Conservation (phyloP, 2,329 filamentous ascomycete genomes). For the Dothistroma pini region DNA sequence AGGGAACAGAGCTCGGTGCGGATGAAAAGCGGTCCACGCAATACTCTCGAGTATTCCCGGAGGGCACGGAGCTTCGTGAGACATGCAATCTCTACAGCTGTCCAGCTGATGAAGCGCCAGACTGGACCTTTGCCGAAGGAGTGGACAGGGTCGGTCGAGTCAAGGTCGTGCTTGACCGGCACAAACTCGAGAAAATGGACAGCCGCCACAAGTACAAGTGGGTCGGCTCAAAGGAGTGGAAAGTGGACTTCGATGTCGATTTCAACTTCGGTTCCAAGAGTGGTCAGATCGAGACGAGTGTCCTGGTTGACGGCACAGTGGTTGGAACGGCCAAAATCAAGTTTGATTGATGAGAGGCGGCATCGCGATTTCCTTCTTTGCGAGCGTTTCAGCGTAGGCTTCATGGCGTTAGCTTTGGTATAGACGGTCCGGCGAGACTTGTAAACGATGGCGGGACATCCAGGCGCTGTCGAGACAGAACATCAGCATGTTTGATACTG, state of each 20-base stretch:
- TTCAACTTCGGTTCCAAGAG: constrained; percentile 3
- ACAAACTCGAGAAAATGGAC: constrained; percentile 1
- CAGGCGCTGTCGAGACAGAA: background rate
- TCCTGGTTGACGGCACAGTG: background rate
- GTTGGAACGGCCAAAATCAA: constrained; percentile 1
- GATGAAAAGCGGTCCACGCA: constrained; percentile 5
- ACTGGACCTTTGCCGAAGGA: background rate
- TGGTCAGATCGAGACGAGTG: background rate
- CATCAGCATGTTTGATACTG: no score
- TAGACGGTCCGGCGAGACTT: no score
- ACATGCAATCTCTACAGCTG: constrained; percentile 5
- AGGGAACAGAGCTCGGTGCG: background rate
- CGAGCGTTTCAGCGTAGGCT: background rate
- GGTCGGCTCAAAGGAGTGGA: background rate
- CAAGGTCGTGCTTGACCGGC: background rate
- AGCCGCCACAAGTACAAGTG: no score
- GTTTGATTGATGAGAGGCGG: background rate
- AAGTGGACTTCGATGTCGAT: constrained; percentile 2
- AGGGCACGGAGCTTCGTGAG: background rate
- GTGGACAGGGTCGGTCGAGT: background rate
- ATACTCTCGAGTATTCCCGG: background rate
- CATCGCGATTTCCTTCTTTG: background rate
- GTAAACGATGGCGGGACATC: no score
- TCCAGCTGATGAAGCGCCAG: background rate
- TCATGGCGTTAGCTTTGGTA: background rate